Conservation (phyloP, 1,139 yeast genomes). For the Zygosaccharomyces sapae region DNA sequence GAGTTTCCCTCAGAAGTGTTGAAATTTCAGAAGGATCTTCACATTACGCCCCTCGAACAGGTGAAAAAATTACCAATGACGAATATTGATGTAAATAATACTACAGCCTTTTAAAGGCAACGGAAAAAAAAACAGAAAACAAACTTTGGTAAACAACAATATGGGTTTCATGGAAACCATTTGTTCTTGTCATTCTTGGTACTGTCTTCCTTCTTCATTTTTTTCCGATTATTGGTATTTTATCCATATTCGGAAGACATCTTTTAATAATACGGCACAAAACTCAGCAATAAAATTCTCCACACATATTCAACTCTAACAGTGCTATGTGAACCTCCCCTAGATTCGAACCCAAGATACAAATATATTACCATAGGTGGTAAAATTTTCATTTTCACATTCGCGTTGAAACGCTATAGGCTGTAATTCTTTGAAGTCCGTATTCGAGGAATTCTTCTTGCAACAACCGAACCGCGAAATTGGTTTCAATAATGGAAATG, state of each 20-base stretch:
- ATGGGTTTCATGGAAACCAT: not conserved
- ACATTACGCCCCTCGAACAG: slow-evolving; percentile 3
- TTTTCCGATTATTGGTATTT: not conserved
- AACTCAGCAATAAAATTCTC: not conserved
- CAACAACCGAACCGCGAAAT: not conserved
- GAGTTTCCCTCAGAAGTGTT: not conserved
- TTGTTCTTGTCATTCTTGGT: not conserved
- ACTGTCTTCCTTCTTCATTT: too few species aligned
- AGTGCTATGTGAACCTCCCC: not conserved
- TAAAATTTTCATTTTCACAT: not conserved
- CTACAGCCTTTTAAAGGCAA: not conserved
- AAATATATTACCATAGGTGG: not conserved
- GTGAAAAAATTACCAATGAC: slow-evolving; percentile 4
- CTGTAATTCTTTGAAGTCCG: not conserved
- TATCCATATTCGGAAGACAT: too few species aligned
- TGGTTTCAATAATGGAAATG: not conserved
- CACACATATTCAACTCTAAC: not conserved
- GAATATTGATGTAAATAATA: not conserved
- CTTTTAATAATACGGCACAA: too few species aligned
- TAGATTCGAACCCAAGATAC: not conserved
- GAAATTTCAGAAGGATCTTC: not conserved
- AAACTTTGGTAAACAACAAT: not conserved
- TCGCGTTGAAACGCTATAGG: not conserved
- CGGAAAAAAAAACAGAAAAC: not conserved
- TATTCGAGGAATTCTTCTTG: slow-evolving; percentile 2